These are phyloP conservation scores for Candida cerambycidarum DNA, from an alignment of 805 yeast species.

Conservation along the genomic window DNA sequence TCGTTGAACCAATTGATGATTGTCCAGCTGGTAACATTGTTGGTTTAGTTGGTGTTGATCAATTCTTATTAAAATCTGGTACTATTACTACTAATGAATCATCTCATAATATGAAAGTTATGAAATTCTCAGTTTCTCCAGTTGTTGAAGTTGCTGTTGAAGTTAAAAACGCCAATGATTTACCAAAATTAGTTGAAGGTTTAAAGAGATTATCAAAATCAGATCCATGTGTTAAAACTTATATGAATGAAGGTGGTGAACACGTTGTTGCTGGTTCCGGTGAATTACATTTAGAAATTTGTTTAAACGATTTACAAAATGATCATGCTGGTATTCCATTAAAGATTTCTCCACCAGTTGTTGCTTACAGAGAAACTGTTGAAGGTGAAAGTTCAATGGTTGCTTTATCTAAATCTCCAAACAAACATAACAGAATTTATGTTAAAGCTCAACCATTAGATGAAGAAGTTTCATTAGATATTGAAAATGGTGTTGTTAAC, in stretches of 20 bases:
- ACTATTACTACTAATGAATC: slow-evolving; percentile 95
- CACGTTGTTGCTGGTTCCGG: slow-evolving; percentile 99
- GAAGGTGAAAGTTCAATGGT: slow-evolving; percentile 88
- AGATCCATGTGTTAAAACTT: slow-evolving; percentile 94
- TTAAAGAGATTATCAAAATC: slow-evolving; percentile 99
- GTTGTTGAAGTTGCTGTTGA: slow-evolving; percentile 99
- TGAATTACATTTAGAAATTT: slow-evolving; percentile 99
- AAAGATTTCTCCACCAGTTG: slow-evolving; percentile 96
- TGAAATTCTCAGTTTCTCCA: slow-evolving; percentile 99
- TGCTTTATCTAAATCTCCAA: slow-evolving; percentile 98
- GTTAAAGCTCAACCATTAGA: slow-evolving; percentile 94
- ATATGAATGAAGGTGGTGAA: slow-evolving; percentile 94
- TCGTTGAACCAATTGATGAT: slow-evolving; percentile 97
- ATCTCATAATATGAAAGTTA: slow-evolving; percentile 99
- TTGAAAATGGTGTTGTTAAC: slow-evolving; percentile 87
- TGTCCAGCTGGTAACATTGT: slow-evolving; percentile 99
- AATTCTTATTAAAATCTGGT: slow-evolving; percentile 99
- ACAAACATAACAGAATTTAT: slow-evolving; percentile 99
- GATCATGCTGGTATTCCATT: slow-evolving; percentile 99
- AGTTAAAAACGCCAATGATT: slow-evolving; percentile 98
- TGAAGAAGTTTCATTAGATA: slow-evolving; percentile 90
- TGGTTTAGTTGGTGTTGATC: slow-evolving; percentile 99
- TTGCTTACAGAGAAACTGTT: slow-evolving; percentile 98
- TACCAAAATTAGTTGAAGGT: slow-evolving; percentile 99
- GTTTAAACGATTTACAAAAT: slow-evolving; percentile 91